phyloP scores from a whole-genome alignment of 78 protist genomes.

The Guillardia theta region DNA sequence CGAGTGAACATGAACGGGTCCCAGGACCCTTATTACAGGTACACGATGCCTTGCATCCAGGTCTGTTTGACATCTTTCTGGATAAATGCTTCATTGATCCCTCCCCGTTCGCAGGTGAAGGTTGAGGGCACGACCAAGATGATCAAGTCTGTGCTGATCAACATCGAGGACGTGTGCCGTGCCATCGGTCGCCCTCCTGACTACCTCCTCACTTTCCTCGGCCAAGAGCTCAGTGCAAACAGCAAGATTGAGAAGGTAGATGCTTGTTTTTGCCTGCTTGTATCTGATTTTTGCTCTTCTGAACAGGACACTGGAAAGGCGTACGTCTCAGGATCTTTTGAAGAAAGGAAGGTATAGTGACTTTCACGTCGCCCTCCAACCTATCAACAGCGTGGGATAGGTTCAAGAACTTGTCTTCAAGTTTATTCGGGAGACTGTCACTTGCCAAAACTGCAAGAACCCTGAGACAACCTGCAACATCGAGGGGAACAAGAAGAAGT shows the following conservation, averaged over 20 bases:
- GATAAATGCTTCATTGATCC: too few relatives aligned
- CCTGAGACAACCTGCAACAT: constrained; percentile 15
- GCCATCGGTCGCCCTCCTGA: constrained; percentile 18
- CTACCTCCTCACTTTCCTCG: constrained; percentile 14
- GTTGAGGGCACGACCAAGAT: constrained; percentile 33
- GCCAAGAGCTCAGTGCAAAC: constrained; percentile 35
- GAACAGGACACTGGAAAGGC: neutral
- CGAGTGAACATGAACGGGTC: constrained; percentile 32
- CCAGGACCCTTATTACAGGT: neutral
- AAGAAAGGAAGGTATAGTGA: too few relatives aligned
- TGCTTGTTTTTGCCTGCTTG: too few relatives aligned
- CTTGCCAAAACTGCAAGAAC: constrained; percentile 12
- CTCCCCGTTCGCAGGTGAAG: too few relatives aligned
- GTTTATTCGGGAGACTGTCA: neutral
- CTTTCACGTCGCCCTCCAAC: too few relatives aligned
- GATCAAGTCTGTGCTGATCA: constrained; percentile 23
- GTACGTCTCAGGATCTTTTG: too few relatives aligned
- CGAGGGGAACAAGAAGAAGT: constrained; percentile 31
- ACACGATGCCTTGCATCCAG: neutral
- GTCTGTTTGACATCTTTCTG: too few relatives aligned
- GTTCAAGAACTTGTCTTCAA: neutral
- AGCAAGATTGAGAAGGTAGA: neutral
- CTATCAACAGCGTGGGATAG: too few relatives aligned
- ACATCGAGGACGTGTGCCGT: neutral
- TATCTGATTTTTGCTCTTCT: neutral